A percentile compares a stretch with the other conserved stretches of the same genome.
phyloP scores from a whole-genome alignment of 2,329 filamentous ascomycete species.

The Macrophomina phaseolina region DNA sequence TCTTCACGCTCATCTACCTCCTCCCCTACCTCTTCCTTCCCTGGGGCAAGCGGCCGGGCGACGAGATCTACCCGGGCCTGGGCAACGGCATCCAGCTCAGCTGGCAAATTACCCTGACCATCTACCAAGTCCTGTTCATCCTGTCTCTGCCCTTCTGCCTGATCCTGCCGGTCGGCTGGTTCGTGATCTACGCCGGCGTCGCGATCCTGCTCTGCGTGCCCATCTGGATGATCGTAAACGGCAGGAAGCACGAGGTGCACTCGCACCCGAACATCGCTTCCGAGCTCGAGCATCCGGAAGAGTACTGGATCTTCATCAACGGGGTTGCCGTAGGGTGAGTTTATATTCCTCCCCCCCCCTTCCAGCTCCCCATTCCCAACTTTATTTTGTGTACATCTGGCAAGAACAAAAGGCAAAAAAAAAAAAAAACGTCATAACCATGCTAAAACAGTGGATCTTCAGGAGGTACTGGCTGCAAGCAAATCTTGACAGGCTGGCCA shows the following conservation, averaged over 20 bases:
- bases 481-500: conserved; percentile 72
- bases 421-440: background rate
- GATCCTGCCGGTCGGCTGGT: conserved; percentile 52
- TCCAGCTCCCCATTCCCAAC: background rate
- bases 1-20: conserved; percentile 29
- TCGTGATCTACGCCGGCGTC: conserved; percentile 37
- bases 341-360: no score
- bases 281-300: conserved; percentile 53
- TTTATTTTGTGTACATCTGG: no score
- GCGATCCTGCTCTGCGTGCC: conserved; percentile 39
- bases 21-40: conserved; percentile 34
- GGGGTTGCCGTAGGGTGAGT: conserved; percentile 68
- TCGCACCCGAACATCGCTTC: conserved; percentile 60
- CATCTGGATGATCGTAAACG: conserved; percentile 44
- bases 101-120: conserved; percentile 63
- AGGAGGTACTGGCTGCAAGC: conserved; percentile 52
- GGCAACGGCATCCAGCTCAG: conserved; percentile 63
- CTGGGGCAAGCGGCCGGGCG: conserved; percentile 36
- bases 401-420: no score
- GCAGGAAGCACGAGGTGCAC: conserved; percentile 48
- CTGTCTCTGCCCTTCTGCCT: conserved; percentile 59
- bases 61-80: conserved; percentile 67
- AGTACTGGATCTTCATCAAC: conserved; percentile 83
- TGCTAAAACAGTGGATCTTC: conserved; percentile 25
- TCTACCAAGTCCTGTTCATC: conserved; percentile 67